Conservation (phyloP, 176 grass and related monocot species). For the Zizania latifolia region DNA sequence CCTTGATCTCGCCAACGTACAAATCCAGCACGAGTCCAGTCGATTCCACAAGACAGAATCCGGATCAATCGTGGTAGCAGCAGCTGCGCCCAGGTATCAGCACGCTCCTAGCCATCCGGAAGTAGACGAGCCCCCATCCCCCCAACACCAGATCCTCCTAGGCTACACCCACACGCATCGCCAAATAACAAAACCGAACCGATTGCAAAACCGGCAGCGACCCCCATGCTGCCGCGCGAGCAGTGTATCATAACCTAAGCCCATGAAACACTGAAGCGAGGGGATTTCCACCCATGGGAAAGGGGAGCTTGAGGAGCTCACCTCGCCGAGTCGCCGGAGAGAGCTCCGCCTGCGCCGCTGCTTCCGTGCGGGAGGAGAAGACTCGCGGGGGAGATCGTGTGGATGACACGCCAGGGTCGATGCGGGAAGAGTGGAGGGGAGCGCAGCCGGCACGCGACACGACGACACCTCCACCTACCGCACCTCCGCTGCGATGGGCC, state of each 20-base stretch:
- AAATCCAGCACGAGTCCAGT: not conserved
- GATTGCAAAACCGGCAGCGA: too few species aligned
- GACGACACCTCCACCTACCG: not conserved
- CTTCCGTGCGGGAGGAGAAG: not conserved
- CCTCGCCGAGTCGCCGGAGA: not conserved
- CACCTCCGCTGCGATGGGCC: too few species aligned
- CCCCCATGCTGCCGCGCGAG: not conserved
- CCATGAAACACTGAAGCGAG: not conserved
- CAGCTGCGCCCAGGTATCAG: too few species aligned
- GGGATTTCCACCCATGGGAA: not conserved
- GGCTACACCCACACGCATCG: not conserved
- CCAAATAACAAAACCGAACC: not conserved
- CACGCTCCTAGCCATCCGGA: too few species aligned
- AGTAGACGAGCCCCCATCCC: not conserved
- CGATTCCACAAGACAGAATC: not conserved
- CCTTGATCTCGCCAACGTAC: not conserved
- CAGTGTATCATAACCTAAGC: too few species aligned
- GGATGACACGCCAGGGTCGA: not conserved
- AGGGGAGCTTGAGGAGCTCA: not conserved
- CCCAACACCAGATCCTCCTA: not conserved
- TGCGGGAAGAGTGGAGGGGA: not conserved
- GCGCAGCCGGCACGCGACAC: not conserved
- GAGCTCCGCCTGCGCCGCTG: not conserved
- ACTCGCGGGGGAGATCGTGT: not conserved
- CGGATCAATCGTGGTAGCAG: too few species aligned